Base-by-base conservation (phyloP, 1,284 basidiomycete species). In the Sanghuangporus sanghuang region DNA sequence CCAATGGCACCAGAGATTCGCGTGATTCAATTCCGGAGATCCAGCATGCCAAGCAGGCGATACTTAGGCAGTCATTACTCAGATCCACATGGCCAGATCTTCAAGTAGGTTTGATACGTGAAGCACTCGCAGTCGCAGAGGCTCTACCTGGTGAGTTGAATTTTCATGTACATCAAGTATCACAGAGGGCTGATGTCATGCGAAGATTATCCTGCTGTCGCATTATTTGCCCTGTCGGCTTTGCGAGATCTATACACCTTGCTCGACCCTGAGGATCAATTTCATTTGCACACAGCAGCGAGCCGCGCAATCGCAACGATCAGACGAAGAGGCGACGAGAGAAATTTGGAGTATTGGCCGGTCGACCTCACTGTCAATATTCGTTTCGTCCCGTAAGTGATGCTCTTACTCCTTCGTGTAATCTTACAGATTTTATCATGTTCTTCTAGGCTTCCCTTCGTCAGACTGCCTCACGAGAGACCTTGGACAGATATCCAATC, bases 41-140 rank as follows among this genome's bases (percentile, higher is more conserved):
- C 18, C 57, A 39, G 32, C 35, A 39, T 57, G 40, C 23, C 57
- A 39, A 40, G 21, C 40, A 61, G 61, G 65, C 11, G 32, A 32
- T 27, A 12, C 36, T 48, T 40, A 76, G 78, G 40, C 73, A 76
- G 39, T 70, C 76, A 39, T 73, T 74, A 27, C 83, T 85, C 66
- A 75, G 82, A 2, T 94, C 89, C 72, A 95, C 96, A 1, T 99
- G 96, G 96, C 89, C 93, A 0, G 92, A 95, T 71, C 79, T 98
- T 55, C 96, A 98, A 75, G 84, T 96, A 38, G 93, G 93, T 38
- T 86, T 96, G 38, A 81, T 98, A 42, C 86, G 95, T 55, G 96
- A 98, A 72, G 92, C 94, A 0, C 89, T 98, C 39, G 86, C 90
- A 0, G 87, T 98, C 9, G 91, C 93, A 3, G 95, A 98, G 74